phyloP scores from a whole-genome alignment of 768 basidiomycete species.

The Lepiota venenata region DNA sequence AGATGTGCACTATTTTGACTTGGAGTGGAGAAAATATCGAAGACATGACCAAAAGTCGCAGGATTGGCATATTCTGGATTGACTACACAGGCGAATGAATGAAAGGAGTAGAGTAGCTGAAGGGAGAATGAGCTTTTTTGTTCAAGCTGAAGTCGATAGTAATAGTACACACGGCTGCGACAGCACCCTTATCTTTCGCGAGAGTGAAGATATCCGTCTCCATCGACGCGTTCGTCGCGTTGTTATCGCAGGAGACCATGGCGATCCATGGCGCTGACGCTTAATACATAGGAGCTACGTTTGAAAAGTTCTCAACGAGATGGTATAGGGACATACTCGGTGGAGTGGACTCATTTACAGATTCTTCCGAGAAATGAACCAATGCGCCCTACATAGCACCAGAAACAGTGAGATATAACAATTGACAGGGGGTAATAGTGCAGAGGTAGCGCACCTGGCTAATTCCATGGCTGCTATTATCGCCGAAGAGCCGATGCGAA shows the following conservation, averaged over 20 bases:
- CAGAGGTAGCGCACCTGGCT: constrained; percentile 42
- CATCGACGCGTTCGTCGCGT: constrained; percentile 63
- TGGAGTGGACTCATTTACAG: constrained; percentile 43
- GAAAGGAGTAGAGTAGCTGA: constrained; percentile 76
- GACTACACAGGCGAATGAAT: constrained; percentile 71
- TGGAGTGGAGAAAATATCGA: constrained; percentile 78
- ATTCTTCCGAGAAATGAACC: constrained; percentile 77
- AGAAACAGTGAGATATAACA: constrained; percentile 2
- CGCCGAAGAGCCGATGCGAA: constrained; percentile 55
- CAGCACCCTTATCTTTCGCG: constrained; percentile 74
- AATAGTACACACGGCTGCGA: constrained; percentile 58
- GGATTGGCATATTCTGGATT: constrained; percentile 68
- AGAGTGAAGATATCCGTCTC: constrained; percentile 79
- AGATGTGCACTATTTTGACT: constrained; percentile 53
- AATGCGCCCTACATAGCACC: constrained; percentile 61
- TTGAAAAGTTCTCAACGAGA: constrained; percentile 5
- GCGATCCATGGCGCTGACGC: constrained; percentile 91
- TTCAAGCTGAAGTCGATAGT: background rate
- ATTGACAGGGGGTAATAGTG: background rate
- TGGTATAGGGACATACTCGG: constrained; percentile 32
- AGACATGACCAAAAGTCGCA: constrained; percentile 48
- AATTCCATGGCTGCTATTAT: constrained; percentile 40
- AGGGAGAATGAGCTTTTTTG: background rate
- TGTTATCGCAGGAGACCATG: constrained; percentile 77
- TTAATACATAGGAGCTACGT: constrained; percentile 20